These are phyloP conservation scores for Kwoniella sp. DNA, from an alignment of 768 basidiomycete species.

Conservation along the genomic window DNA sequence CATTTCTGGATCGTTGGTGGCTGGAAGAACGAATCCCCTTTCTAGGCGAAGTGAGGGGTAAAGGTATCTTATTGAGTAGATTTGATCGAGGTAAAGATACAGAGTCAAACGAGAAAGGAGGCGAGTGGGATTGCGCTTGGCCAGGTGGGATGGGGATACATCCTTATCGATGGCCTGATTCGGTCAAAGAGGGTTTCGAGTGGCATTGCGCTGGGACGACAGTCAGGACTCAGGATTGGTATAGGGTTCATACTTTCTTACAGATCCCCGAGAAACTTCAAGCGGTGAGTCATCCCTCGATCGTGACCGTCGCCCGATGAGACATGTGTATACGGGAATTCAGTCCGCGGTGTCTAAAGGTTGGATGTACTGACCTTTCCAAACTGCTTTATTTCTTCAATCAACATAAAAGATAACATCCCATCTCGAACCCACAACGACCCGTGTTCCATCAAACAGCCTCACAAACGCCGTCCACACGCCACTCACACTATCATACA, in stretches of 20 bases:
- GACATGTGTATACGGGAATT: no score
- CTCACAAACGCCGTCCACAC: not conserved
- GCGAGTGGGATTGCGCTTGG: slow-evolving; percentile 15
- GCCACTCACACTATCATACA: slow-evolving; percentile 70
- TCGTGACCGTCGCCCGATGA: no score
- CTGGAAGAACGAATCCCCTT: slow-evolving; percentile 76
- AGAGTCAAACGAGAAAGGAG: slow-evolving; percentile 15
- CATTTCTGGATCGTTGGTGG: slow-evolving; percentile 65
- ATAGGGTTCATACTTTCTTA: slow-evolving; percentile 74
- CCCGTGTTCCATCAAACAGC: slow-evolving; percentile 30
- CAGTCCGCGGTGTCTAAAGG: no score
- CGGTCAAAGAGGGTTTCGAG: slow-evolving; percentile 68
- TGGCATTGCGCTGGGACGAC: slow-evolving; percentile 63
- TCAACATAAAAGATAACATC: slow-evolving; percentile 36
- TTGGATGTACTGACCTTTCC: no score
- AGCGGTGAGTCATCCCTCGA: slow-evolving; percentile 45
- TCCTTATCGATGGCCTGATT: slow-evolving; percentile 83
- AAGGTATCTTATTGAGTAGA: slow-evolving; percentile 79
- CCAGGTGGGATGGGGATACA: slow-evolving; percentile 74
- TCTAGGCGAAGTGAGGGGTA: slow-evolving; percentile 82
- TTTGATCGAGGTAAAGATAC: slow-evolving; percentile 66
- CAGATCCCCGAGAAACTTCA: slow-evolving; percentile 79
- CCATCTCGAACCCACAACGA: slow-evolving; percentile 37
- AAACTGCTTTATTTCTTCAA: not conserved
- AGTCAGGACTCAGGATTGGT: slow-evolving; percentile 86